Evolutionary conservation across 768 basidiomycete genomes (phyloP), one percentile per base, ranked within the genome.

Genomic region (Hebeloma cylindrosporum): DNA sequence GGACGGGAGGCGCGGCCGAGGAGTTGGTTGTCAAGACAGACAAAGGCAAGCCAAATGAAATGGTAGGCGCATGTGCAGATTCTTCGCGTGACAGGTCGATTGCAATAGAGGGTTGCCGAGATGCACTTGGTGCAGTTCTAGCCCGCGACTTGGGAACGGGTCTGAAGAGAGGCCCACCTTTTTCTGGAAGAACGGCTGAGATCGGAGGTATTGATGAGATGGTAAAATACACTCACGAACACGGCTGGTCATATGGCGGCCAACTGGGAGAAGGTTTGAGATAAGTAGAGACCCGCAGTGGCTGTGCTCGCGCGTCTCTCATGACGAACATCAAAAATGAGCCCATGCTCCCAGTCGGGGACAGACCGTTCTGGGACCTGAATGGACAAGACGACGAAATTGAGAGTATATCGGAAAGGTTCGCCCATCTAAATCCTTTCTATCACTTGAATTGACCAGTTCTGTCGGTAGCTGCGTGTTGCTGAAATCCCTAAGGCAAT

Each of bases 401-500:
- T 7, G 74, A 77, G 49, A 70, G 63, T 22, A 61, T 82, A 7
- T 59, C 78, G 3, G 79, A 85, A 45, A 89, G 87, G 87, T 80
- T 29, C 21, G 51, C 20, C 7, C 22, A 32, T 39, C 39, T 7
- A 14, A 17, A 28, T 37, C 21, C 21, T 20, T 42, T 16, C 25
- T 23, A 9, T 41, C 40, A 37, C 36, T 32, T 49, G 14, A 23
- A 21, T 25, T 21, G 27, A 17, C 17, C 39, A 27, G 32, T 40
- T 45, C 17, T 18, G n/a, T 22, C 25, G 33, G n/a, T 33, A 89
- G 88, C 60, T 72, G 71, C 43, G 76, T 85, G 6, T 65, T 89
- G 22, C 57, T 80, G 7, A 81, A 81, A 45, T 85, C 88, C 0
- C 64, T 90, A 41, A 79, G 75, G 52, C 87, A 88, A 74, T 90